phyloP scores from a whole-genome alignment of 805 yeast species.

The Spathaspora sp. region DNA sequence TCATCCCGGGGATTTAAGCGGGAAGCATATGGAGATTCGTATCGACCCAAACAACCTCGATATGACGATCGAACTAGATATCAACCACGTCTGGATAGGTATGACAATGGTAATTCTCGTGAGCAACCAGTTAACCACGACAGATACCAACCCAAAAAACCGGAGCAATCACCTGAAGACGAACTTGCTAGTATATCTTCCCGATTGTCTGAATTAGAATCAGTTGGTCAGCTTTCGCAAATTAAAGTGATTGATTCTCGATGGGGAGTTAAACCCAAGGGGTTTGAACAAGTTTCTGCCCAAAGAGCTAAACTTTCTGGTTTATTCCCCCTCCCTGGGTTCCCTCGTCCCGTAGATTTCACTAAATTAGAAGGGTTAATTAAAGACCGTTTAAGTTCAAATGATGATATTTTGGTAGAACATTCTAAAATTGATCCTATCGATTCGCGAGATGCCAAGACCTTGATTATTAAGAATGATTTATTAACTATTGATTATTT shows the following conservation, averaged over 20 bases:
- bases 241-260: constrained; percentile 47
- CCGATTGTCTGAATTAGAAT: neutral
- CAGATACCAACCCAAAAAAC: neutral
- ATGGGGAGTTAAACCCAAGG: constrained; percentile 74
- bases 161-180: neutral
- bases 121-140: neutral
- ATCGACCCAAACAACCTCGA: neutral
- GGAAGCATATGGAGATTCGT: neutral
- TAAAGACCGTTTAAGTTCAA: constrained; percentile 27
- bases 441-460: constrained; percentile 32
- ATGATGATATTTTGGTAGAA: constrained; percentile 29
- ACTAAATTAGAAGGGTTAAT: constrained; percentile 38
- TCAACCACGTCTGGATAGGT: neutral
- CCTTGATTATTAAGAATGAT: constrained; percentile 28
- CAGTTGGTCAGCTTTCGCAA: constrained; percentile 45
- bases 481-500: constrained; percentile 29
- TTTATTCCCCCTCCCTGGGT: constrained; percentile 71
- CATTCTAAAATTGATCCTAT: constrained; percentile 35
- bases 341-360: constrained; percentile 43
- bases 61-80: neutral
- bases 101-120: neutral
- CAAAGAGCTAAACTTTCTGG: constrained; percentile 79
- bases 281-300: constrained; percentile 70
- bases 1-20: neutral
- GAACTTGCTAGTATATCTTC: neutral